These are phyloP conservation scores for Abrus pulchellus DNA, from an alignment of 306 rosid genomes.

Conservation along the genomic window DNA sequence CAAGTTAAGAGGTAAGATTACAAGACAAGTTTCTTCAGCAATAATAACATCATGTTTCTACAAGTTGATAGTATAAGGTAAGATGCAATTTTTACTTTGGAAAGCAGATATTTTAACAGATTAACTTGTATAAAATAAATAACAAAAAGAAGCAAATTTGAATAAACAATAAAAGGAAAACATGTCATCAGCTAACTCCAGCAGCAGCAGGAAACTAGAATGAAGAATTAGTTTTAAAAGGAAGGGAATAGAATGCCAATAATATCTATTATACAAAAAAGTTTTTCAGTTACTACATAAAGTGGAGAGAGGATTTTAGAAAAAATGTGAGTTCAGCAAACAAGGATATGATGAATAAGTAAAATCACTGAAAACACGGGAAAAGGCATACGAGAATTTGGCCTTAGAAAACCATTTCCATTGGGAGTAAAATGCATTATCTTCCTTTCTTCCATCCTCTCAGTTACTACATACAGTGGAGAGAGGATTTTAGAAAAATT, in stretches of 20 bases:
- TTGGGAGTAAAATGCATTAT: slow-evolving; percentile 61
- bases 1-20: slow-evolving; percentile 21
- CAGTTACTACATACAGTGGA: slow-evolving; percentile 2
- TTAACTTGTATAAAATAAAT: slow-evolving; percentile 7
- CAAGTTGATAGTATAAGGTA: slow-evolving; percentile 24
- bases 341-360: slow-evolving; percentile 31
- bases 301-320: slow-evolving; percentile 1
- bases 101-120: slow-evolving; percentile 7
- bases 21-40: not conserved
- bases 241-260: slow-evolving; percentile 13
- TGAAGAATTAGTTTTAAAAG: slow-evolving; percentile 1
- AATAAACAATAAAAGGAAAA: slow-evolving; percentile 2
- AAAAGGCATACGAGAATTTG: slow-evolving; percentile 68
- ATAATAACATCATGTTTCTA: slow-evolving; percentile 15
- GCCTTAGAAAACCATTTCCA: slow-evolving; percentile 63
- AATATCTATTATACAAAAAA: not conserved
- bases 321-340: slow-evolving; percentile 28
- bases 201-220: slow-evolving; percentile 20
- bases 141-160: not conserved
- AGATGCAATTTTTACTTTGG: slow-evolving; percentile 24
- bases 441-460: slow-evolving; percentile 63
- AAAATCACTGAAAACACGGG: slow-evolving; percentile 31
- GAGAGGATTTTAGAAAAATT: not conserved
- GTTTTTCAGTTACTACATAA: not conserved
- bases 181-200: slow-evolving; percentile 6